Percentiles rank a stretch among this genome's conserved stretches.
Evolutionary conservation across 495 filamentous ascomycete genomes (phyloP).

Genomic region (Talaromyces liani): DNA sequence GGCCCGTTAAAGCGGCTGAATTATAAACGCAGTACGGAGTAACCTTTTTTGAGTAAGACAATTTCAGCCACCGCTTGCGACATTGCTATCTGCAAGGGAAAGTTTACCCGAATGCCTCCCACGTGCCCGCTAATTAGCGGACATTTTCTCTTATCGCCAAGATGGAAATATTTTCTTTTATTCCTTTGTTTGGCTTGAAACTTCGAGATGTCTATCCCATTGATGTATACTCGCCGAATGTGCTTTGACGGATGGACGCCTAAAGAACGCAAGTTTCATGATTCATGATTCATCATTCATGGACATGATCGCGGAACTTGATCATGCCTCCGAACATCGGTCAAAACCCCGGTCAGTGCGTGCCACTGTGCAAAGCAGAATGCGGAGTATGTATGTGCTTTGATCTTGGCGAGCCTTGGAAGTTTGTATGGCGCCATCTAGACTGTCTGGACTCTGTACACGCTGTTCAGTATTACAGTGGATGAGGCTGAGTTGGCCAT

Average conservation of each 20-base stretch:
- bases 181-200: background rate
- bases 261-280: background rate
- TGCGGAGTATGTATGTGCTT: background rate
- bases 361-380: background rate
- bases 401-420: background rate
- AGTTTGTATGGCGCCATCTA: background rate
- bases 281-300: too few relatives aligned
- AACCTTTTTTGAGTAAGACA: too few relatives aligned
- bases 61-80: background rate
- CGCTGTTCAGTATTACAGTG: background rate
- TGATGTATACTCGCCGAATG: background rate
- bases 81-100: background rate
- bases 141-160: background rate
- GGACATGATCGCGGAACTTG: background rate
- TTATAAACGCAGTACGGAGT: too few relatives aligned
- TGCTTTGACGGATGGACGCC: background rate
- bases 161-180: background rate
- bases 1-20: too few relatives aligned
- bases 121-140: background rate
- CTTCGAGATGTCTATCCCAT: background rate
- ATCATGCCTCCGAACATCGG: background rate
- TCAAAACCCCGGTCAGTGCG: background rate
- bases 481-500: background rate
- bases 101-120: background rate
- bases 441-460: too few relatives aligned